Conservation (phyloP, 495 filamentous ascomycete species). For the Aspergillus saccharolyticus region DNA sequence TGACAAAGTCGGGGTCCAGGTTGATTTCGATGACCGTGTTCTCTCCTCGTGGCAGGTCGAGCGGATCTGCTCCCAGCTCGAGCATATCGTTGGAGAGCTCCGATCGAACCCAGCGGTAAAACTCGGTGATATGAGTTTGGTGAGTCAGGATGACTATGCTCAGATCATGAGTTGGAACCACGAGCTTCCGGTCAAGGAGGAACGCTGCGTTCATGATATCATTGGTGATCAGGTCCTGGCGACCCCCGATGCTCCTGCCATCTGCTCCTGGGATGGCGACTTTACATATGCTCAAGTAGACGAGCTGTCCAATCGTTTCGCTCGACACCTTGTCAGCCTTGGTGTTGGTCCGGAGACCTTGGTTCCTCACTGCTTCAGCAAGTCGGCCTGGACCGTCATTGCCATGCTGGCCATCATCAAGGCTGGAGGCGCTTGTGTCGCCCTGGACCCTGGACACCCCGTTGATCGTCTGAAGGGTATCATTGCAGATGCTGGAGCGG, state of each 20-base stretch:
- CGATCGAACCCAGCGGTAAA: too few species aligned
- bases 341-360: constrained; percentile 41
- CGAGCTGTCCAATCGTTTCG: constrained; percentile 29
- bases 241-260: constrained; percentile 2
- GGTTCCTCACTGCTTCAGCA: constrained; percentile 54
- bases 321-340: constrained; percentile 30
- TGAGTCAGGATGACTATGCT: too few species aligned
- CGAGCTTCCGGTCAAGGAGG: too few species aligned
- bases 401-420: constrained; percentile 52
- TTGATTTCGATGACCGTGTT: too few species aligned
- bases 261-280: constrained; percentile 47
- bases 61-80: too few species aligned
- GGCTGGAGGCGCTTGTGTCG: constrained; percentile 56
- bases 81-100: too few species aligned
- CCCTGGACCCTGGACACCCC: constrained; percentile 53
- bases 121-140: too few species aligned
- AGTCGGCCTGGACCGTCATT: constrained; percentile 50
- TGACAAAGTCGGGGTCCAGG: too few species aligned
- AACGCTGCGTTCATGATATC: constrained; percentile 7
- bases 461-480: constrained; percentile 49
- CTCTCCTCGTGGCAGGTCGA: too few species aligned
- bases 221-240: constrained; percentile 2
- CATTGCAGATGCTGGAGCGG: constrained; percentile 41
- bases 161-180: too few species aligned
- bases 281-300: constrained; percentile 47